Percentiles rank a stretch among this genome's conserved stretches.
These are phyloP conservation scores for Ascochyta koolunga DNA, from an alignment of 2,329 filamentous ascomycete genomes.

Conservation along the genomic window DNA sequence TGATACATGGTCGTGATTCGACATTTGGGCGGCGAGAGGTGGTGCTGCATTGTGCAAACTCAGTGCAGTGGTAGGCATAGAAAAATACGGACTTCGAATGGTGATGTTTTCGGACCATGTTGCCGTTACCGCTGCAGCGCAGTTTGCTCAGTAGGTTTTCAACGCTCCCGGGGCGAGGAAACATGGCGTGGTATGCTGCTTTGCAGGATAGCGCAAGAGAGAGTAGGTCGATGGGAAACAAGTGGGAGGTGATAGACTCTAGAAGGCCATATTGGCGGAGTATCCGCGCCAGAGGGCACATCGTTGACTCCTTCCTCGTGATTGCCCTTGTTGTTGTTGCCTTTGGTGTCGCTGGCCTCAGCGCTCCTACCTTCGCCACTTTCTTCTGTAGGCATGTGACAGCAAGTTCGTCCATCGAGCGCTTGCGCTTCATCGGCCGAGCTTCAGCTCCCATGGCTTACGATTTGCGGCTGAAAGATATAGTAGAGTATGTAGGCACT, in stretches of 20 bases:
- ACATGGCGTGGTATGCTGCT: conserved; percentile 29
- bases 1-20: conserved; percentile 32
- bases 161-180: conserved; percentile 31
- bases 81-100: conserved; percentile 37
- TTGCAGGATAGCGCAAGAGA: conserved; percentile 39
- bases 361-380: not conserved
- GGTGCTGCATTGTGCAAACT: conserved; percentile 33
- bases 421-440: conserved; percentile 29
- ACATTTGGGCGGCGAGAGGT: conserved; percentile 4
- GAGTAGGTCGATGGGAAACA: conserved; percentile 36
- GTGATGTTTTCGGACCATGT: conserved; percentile 25
- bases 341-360: not conserved
- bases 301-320: not conserved
- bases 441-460: not conserved
- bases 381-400: conserved; percentile 16
- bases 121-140: conserved; percentile 35
- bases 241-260: conserved; percentile 27
- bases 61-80: conserved; percentile 27
- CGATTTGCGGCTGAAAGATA: not conserved
- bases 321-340: not conserved
- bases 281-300: conserved; percentile 26
- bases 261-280: conserved; percentile 41
- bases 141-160: conserved; percentile 35
- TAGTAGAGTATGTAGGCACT: not conserved
- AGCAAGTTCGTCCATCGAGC: conserved; percentile 13